Evolutionary conservation across 805 yeast species (phyloP), one percentile per base, ranked within the genome.

Genomic region (Hyphopichia homilentoma): DNA sequence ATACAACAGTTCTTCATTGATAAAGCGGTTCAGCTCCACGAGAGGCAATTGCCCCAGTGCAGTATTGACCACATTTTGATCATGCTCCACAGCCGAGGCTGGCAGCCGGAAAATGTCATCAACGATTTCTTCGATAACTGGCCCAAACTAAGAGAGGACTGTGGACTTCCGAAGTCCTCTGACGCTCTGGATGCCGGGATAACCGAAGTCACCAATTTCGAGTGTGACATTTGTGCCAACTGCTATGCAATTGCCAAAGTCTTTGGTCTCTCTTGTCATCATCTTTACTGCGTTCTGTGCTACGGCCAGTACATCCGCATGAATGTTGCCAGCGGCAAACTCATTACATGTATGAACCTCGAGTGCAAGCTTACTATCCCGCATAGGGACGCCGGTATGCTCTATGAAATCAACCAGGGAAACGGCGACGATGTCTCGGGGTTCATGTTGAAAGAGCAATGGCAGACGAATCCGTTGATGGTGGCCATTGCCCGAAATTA

Each of bases 181-280:
- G 20, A 18, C 13, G 22, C 18, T n/a, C 7, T 8, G 11, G 22
- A 8, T 7, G 11, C 11, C 11, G 22, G 22, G 9, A 8, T 20
- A 7, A 20, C 22, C 9, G 22, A 20, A 20, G 22, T 44, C 27
- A 33, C 22, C 7, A 34, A 45, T 29, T 75, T 67, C 41, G 39
- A 52, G 17, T 87, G 96, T 52, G 46, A 56, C 11, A 79, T 89
- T n/a, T 89, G 96, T 56, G 84, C 86, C 52, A 82, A 81, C 15
- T 73, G 71, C 1, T 64, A 61, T 17, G 48, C 50, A 0, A 39
- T 39, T 2, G 34, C 60, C 20, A 32, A 38, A 6, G 56, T 61
- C 2, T 84, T 77, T 45, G 56, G 70, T 3, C 54, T 86, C 12
- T 68, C 68, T 11, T 93, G 97, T 55, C 70, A 68, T 6, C 96